These are phyloP conservation scores for Coemansia sp. DNA, from an alignment of 192 early-diverging fungal species.

Conservation along the genomic window DNA sequence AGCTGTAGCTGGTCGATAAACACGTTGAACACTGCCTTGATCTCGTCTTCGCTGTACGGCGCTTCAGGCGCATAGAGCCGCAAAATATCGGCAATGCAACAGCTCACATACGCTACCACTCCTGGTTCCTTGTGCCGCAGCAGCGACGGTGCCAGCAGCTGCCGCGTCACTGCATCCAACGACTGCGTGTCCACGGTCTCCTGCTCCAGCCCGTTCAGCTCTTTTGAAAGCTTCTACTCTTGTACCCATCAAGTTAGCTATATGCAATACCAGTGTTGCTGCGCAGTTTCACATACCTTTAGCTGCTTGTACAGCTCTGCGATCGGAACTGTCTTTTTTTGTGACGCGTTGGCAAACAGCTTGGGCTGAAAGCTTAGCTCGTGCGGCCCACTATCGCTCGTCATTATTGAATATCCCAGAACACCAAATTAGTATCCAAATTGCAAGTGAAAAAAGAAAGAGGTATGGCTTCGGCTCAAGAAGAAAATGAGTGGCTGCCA, in stretches of 20 bases:
- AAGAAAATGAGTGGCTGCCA: neutral
- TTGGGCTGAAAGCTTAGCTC: constrained; percentile 52
- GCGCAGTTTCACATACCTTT: constrained; percentile 30
- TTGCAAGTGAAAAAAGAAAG: constrained; percentile 4
- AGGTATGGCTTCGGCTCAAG: neutral
- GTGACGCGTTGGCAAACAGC: constrained; percentile 40
- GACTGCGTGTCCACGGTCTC: constrained; percentile 70
- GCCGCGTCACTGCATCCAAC: constrained; percentile 62
- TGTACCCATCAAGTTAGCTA: too few species aligned
- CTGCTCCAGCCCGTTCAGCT: constrained; percentile 74
- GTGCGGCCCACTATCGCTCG: constrained; percentile 35
- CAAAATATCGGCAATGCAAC: constrained; percentile 90
- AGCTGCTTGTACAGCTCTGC: constrained; percentile 51
- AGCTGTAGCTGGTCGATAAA: constrained; percentile 77
- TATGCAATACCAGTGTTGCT: too few species aligned
- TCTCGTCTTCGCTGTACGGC: constrained; percentile 76
- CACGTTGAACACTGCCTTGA: constrained; percentile 76
- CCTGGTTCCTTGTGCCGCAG: constrained; percentile 78
- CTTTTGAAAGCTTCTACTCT: constrained; percentile 70
- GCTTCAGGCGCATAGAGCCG: constrained; percentile 92
- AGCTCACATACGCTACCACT: constrained; percentile 70
- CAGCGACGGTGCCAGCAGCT: constrained; percentile 68
- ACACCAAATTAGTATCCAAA: neutral
- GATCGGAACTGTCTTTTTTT: constrained; percentile 49
- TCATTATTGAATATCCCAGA: constrained; percentile 17